Evolutionary conservation across 2,329 filamentous ascomycete genomes (phyloP).

Genomic region (Diplodia intermedia): DNA sequence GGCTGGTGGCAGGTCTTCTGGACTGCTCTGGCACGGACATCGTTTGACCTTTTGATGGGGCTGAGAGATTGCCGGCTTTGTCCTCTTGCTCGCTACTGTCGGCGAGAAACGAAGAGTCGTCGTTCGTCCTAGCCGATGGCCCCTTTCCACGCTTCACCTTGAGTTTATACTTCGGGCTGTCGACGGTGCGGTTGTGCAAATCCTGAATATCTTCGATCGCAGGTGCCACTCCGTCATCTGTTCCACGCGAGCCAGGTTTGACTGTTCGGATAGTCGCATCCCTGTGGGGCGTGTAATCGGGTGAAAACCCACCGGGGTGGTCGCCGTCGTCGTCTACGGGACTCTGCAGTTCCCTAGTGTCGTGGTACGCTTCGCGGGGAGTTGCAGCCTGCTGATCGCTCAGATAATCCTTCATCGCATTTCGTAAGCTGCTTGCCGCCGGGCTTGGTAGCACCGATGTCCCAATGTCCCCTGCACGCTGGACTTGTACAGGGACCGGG

Average conservation of each 20-base stretch:
- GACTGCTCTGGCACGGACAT: conserved; percentile 40
- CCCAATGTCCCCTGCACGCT: conserved; percentile 42
- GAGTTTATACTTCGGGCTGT: conserved; percentile 50
- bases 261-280: conserved; percentile 75
- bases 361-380: conserved; percentile 40
- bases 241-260: conserved; percentile 53
- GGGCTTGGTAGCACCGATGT: conserved; percentile 50
- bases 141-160: conserved; percentile 47
- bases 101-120: conserved; percentile 58
- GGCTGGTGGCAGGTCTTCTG: conserved; percentile 43
- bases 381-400: conserved; percentile 39
- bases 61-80: conserved; percentile 40
- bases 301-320: conserved; percentile 69
- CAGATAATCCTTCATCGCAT: conserved; percentile 88
- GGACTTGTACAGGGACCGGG: conserved; percentile 56
- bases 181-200: conserved; percentile 37
- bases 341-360: conserved; percentile 40
- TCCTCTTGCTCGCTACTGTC: conserved; percentile 62
- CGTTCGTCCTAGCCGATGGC: conserved; percentile 40
- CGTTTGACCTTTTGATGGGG: conserved; percentile 10
- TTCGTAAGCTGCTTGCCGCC: conserved; percentile 77
- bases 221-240: conserved; percentile 29
- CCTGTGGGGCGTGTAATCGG: conserved; percentile 75
- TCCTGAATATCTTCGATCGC: conserved; percentile 40
- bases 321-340: conserved; percentile 41